These are phyloP conservation scores for Dentiscutata heterogama DNA, from an alignment of 371 early-diverging fungal genomes.

Conservation along the genomic window DNA sequence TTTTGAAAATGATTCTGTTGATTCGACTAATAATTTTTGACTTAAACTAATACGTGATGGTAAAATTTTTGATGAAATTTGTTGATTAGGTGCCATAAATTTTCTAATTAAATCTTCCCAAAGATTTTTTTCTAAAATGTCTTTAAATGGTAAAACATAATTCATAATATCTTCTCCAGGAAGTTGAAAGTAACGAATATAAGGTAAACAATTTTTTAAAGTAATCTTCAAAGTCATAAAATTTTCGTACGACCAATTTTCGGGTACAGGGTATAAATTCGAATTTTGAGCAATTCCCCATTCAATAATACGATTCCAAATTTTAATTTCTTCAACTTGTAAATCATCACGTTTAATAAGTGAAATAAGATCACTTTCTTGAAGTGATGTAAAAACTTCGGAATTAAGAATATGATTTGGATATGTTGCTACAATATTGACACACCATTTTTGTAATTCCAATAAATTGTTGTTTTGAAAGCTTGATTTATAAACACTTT, in stretches of 20 bases:
- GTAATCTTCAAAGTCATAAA: constrained; percentile 4
- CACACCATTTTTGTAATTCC: constrained; percentile 9
- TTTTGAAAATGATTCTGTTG: background rate
- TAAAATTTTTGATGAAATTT: background rate
- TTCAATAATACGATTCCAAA: constrained; percentile 24
- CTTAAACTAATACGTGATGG: background rate
- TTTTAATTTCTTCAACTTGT: background rate
- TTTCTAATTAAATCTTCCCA: constrained; percentile 17
- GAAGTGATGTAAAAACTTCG: background rate
- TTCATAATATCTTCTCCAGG: constrained; percentile 2
- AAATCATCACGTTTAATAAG: constrained; percentile 28
- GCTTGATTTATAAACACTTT: background rate
- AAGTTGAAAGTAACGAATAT: constrained; percentile 33
- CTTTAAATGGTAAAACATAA: constrained; percentile 29
- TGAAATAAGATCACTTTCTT: constrained; percentile 18
- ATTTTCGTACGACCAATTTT: constrained; percentile 18
- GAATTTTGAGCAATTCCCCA: constrained; percentile 33
- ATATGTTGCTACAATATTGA: background rate
- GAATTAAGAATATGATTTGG: constrained; percentile 15
- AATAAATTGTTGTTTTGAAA: background rate
- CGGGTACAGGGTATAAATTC: background rate
- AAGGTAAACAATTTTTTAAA: constrained; percentile 30
- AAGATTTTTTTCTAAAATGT: background rate
- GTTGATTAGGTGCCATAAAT: background rate
- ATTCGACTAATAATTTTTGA: background rate